Conservation (phyloP, 805 yeast genomes). For the Metschnikowia picachoensis region DNA sequence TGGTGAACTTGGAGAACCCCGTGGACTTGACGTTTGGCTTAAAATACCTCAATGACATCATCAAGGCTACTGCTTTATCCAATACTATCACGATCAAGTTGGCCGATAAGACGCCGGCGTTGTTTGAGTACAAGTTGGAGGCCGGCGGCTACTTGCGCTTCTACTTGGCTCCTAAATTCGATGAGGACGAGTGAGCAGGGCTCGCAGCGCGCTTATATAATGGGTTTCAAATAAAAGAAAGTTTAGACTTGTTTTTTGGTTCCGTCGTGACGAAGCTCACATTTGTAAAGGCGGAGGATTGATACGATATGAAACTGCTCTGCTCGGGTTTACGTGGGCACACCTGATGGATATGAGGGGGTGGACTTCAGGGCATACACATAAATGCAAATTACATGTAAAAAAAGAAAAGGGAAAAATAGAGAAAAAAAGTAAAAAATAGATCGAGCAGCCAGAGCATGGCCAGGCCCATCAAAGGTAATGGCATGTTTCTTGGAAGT, state of each 20-base stretch:
- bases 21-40: slow-evolving; percentile 88
- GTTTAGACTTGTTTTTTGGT: neutral
- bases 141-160: slow-evolving; percentile 87
- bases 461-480: too few species aligned
- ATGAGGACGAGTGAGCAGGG: slow-evolving; percentile 61
- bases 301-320: too few species aligned
- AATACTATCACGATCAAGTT: slow-evolving; percentile 76
- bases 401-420: too few species aligned
- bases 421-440: too few species aligned
- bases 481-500: too few species aligned
- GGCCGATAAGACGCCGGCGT: slow-evolving; percentile 88
- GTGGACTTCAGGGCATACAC: too few species aligned
- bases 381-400: too few species aligned
- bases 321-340: too few species aligned
- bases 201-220: neutral
- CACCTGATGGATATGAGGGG: too few species aligned
- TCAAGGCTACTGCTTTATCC: slow-evolving; percentile 83
- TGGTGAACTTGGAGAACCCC: slow-evolving; percentile 77
- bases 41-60: slow-evolving; percentile 84
- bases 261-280: too few species aligned
- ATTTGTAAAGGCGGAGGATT: too few species aligned
- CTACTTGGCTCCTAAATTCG: slow-evolving; percentile 97
- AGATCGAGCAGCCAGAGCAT: too few species aligned
- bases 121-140: slow-evolving; percentile 86
- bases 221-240: neutral